Evolutionary conservation across 148 eudicot genomes (phyloP).

Genomic region (Spergularia marina): DNA sequence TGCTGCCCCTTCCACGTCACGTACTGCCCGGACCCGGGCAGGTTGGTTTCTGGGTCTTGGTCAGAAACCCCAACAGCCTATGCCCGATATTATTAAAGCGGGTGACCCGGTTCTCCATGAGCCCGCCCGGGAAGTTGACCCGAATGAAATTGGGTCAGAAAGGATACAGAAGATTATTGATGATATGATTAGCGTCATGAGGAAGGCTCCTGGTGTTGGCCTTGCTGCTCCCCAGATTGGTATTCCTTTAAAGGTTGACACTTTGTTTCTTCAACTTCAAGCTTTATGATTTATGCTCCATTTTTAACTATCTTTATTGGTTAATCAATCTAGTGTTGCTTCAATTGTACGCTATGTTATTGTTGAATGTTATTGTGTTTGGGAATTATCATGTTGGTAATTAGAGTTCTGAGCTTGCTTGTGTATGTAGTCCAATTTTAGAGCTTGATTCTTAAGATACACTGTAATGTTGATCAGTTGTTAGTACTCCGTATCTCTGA

Average conservation of each 20-base stretch:
- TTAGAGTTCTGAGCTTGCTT: no score
- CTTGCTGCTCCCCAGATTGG: slow-evolving; percentile 99
- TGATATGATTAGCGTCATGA: slow-evolving; percentile 83
- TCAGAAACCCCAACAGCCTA: slow-evolving; percentile 40
- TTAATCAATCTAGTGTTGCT: no score
- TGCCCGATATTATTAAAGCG: slow-evolving; percentile 78
- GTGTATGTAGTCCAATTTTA: no score
- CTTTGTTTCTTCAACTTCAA: not conserved
- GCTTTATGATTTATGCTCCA: not conserved
- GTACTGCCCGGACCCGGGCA: slow-evolving; percentile 41
- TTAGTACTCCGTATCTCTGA: not conserved
- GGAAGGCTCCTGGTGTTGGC: slow-evolving; percentile 92
- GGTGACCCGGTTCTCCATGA: slow-evolving; percentile 99
- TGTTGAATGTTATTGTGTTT: no score
- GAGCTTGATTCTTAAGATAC: no score
- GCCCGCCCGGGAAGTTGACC: slow-evolving; percentile 58
- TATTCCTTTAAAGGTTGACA: slow-evolving; percentile 64
- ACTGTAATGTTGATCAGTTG: no score
- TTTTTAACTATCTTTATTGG: no score
- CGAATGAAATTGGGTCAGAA: slow-evolving; percentile 75
- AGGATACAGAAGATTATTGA: slow-evolving; percentile 73
- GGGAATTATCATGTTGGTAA: no score
- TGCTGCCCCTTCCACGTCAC: not conserved
- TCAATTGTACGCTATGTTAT: no score
- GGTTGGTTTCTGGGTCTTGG: slow-evolving; percentile 75